Evolutionary conservation across 2,329 filamentous ascomycete genomes (phyloP).

Genomic region (Myriosclerotinia curreyana): DNA sequence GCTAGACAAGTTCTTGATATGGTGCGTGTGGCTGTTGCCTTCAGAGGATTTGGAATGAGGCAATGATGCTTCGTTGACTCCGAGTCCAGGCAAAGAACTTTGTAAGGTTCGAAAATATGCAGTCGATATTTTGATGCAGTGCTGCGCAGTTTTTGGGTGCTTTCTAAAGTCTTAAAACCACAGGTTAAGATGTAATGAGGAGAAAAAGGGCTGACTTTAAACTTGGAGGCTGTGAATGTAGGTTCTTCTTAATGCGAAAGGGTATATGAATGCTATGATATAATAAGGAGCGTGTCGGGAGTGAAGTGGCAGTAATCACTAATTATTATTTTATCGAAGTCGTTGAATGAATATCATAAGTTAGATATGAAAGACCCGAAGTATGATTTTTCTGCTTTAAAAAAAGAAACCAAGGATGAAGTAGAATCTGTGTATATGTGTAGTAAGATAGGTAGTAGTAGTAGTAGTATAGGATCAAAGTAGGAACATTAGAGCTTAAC

Average conservation of each 20-base stretch:
- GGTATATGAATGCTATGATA: constrained; percentile 11
- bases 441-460: not conserved
- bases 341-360: constrained; percentile 3
- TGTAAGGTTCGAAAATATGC: constrained; percentile 12
- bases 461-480: constrained; percentile 7
- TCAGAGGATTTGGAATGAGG: constrained; percentile 16
- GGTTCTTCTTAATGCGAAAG: not conserved
- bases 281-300: constrained; percentile 11
- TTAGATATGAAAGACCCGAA: constrained; percentile 8
- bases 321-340: constrained; percentile 11
- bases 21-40: constrained; percentile 16
- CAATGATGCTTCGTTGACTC: constrained; percentile 13
- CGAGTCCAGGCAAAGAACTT: constrained; percentile 4
- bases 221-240: not conserved
- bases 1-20: constrained; percentile 21
- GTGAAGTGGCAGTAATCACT: not conserved
- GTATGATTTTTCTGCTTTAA: constrained; percentile 4
- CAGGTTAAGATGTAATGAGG: constrained; percentile 9
- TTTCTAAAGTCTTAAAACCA: constrained; percentile 6
- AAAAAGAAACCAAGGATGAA: constrained; percentile 5
- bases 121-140: constrained; percentile 12
- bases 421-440: not conserved
- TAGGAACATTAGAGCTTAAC: constrained; percentile 14
- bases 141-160: constrained; percentile 11
- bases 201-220: constrained; percentile 10